A percentile compares a stretch with the other conserved stretches of the same genome.
These are phyloP conservation scores for Misopates orontium DNA, from an alignment of 257 asterid genomes.

Conservation along the genomic window DNA sequence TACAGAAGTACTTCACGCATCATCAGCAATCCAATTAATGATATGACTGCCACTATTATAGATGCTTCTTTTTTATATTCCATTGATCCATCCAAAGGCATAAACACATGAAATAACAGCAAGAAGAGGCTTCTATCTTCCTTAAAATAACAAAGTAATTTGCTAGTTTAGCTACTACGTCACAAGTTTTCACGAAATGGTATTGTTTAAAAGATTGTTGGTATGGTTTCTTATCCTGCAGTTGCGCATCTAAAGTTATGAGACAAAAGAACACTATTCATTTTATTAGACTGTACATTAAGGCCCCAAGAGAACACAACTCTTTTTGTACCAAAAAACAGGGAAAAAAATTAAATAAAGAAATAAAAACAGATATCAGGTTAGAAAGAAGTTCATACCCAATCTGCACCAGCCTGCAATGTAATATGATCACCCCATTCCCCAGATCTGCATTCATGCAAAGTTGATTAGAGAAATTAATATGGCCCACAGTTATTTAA, in stretches of 20 bases:
- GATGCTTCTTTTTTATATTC: too few species aligned
- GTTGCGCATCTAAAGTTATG: too few species aligned
- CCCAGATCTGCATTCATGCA: slow-evolving; percentile 55
- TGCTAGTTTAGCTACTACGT: too few species aligned
- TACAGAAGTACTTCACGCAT: too few species aligned
- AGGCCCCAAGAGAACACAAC: not conserved
- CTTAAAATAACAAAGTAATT: too few species aligned
- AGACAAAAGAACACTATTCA: too few species aligned
- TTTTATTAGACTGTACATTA: too few species aligned
- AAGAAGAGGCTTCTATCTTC: not conserved
- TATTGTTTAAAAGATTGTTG: too few species aligned
- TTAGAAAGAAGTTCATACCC: slow-evolving; percentile 44
- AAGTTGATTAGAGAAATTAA: slow-evolving; percentile 25
- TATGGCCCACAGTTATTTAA: slow-evolving; percentile 1
- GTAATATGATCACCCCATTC: slow-evolving; percentile 99
- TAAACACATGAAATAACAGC: not conserved
- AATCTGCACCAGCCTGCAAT: slow-evolving; percentile 92
- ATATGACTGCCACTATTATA: too few species aligned
- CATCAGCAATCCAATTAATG: too few species aligned
- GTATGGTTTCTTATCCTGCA: too few species aligned
- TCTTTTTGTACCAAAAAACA: not conserved
- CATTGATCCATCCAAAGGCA: not conserved
- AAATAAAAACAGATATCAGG: not conserved
- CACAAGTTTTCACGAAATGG: too few species aligned
- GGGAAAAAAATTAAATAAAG: slow-evolving; percentile 2